Conservation (phyloP, 176 grass and related monocot species). For the Aegilops umbellulata region DNA sequence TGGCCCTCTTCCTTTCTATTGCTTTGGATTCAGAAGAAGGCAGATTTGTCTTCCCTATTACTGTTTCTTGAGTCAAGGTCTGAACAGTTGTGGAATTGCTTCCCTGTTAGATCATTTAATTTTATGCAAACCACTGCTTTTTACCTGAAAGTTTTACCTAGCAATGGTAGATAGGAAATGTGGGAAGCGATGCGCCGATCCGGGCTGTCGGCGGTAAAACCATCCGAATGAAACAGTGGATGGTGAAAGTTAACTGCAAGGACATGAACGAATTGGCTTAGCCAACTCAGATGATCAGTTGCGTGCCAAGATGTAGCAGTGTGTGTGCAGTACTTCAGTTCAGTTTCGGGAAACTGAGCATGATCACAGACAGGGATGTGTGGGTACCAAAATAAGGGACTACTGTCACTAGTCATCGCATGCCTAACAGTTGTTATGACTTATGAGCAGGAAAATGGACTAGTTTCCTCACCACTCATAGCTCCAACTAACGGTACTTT, state of each 20-base stretch:
- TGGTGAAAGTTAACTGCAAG: not conserved
- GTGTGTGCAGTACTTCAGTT: not conserved
- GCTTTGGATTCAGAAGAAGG: not conserved
- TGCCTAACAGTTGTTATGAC: not conserved
- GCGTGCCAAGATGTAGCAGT: not conserved
- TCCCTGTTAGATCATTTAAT: not conserved
- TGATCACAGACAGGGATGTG: slow-evolving; percentile 2
- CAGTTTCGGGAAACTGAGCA: not conserved
- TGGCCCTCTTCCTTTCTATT: not conserved
- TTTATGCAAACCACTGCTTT: not conserved
- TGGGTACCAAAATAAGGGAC: not conserved
- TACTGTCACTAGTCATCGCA: not conserved
- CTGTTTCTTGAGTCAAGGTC: slow-evolving; percentile 11
- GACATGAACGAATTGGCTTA: slow-evolving; percentile 1
- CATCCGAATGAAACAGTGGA: not conserved
- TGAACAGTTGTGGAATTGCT: not conserved
- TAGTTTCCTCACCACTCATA: not conserved
- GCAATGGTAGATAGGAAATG: not conserved
- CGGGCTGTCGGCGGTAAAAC: slow-evolving; percentile 2
- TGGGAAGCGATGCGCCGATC: not conserved
- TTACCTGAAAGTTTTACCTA: not conserved
- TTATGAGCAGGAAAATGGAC: not conserved
- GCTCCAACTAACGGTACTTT: slow-evolving; percentile 17
- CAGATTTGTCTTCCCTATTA: slow-evolving; percentile 6
- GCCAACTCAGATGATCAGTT: not conserved